Evolutionary conservation across 306 rosid genomes (phyloP), one percentile per base, ranked within the genome.

Genomic region (Quercus suber): DNA sequence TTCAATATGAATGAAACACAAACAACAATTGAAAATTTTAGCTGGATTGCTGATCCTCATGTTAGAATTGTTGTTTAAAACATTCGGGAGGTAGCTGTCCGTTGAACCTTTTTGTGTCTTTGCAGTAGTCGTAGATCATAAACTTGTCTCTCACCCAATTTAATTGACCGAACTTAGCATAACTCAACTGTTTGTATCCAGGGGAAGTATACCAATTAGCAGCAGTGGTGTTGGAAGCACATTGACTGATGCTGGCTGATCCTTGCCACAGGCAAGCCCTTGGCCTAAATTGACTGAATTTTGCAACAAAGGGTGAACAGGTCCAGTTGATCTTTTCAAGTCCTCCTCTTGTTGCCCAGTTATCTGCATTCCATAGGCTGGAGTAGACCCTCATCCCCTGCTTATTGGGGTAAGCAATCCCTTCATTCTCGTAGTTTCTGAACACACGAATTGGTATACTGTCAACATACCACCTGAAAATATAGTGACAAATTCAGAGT

Each of bases 261-360:
- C 96, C 97, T 76, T 84, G 30, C 94, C 92, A 94, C 53, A 80
- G 82, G 86, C 98, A 94, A 73, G 92, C 96, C 75, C 94, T 88
- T 60, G 92, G 90, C 77, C 98, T 85, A 45, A 94, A 92, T 45
- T 58, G 81, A 13, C 77, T 77, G 1, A 89, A 59, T 49, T 81
- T 79, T 6, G 98, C 97, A 20, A 18, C 81, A 82, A 92, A 94
- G 30, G 97, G 98, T n/a, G 97, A 85, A 74, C 41, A 5, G n/a
- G 17, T 79, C 97, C 97, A 92, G 51, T 92, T 76, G 18, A 83
- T 86, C 87, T 94, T 89, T 9, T 65, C 89, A 33, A 87, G 81
- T 14, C 97, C 97, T 18, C 98, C 98, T 81, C 88, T 84, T 1
- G 98, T 94, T 59, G 97, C 97, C 98, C 97, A 90, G 60, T 87